Evolutionary conservation across 2,329 filamentous ascomycete genomes (phyloP), one percentile per base, ranked within the genome.

Genomic region (Drechslerella coelobrocha): DNA sequence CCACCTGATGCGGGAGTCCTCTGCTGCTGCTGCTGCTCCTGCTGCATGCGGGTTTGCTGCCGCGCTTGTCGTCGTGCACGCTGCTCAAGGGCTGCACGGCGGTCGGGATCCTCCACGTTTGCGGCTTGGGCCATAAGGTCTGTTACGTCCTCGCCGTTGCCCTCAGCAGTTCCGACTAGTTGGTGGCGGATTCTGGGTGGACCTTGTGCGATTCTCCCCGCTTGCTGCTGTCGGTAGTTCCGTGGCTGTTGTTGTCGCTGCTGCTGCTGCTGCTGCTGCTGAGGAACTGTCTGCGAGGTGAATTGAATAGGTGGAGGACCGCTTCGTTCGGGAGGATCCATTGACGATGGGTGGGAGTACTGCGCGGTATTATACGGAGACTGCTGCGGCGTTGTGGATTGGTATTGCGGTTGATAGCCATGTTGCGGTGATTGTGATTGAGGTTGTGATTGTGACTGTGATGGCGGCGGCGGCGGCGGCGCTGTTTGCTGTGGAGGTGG

Each of bases 81-180:
- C n/a, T 27, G 19, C 17, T 39, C 34, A n/a, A 24, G 39, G 4
- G 53, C 45, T 27, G 21, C 12, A 7, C 52, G 26, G 17, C 17
- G 31, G 6, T 50, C 27, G 27, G 19, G n/a, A 14, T 21, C 17
- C 10, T 17, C 7, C 2, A 27, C 10, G 14, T 55, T 17, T 21
- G 56, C 37, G 14, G 63, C 8, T 17, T 43, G 54, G 19, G 65
- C 45, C 26, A 68, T 68, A 7, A 68, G 23, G 12, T 24, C 21
- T n/a, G 55, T 50, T 7, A 54, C 47, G n/a, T 61, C 52, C 3
- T 41, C 47, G 6, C 31, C 9, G n/a, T 27, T 5, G 7, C 19
- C n/a, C 34, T 8, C 31, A 24, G 34, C 37, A 9, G 19, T 12
- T 17, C 6, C 17, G 17, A 39, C 12, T 19, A 12, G 34, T 31